Evolutionary conservation across 208 protist species (phyloP).

Genomic region (Wallacemonas sp.): DNA sequence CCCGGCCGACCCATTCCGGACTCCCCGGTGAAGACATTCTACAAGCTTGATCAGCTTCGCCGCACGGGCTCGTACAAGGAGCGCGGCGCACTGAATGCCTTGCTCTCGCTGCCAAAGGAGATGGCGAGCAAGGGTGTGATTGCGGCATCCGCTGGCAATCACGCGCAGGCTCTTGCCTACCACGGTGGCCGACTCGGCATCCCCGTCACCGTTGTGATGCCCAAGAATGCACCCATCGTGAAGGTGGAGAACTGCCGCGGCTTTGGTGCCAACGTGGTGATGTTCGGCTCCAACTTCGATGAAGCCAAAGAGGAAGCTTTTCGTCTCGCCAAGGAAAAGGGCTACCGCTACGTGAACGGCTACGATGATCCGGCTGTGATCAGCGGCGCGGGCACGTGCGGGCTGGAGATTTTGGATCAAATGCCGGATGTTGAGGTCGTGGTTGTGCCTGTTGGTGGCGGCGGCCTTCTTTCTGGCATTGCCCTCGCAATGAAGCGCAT

Average conservation of each 20-base stretch:
- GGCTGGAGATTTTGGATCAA: slow-evolving; percentile 89
- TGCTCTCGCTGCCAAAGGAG: slow-evolving; percentile 66
- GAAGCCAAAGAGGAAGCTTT: slow-evolving; percentile 69
- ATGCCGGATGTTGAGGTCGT: slow-evolving; percentile 77
- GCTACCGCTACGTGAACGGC: slow-evolving; percentile 85
- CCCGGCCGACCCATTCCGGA: slow-evolving; percentile 36
- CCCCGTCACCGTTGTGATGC: slow-evolving; percentile 92
- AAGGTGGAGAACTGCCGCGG: slow-evolving; percentile 79
- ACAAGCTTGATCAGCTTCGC: slow-evolving; percentile 79
- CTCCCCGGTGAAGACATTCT: slow-evolving; percentile 33
- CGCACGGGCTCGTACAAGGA: slow-evolving; percentile 90
- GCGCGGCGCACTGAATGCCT: slow-evolving; percentile 87
- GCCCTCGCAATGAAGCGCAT: slow-evolving; percentile 86
- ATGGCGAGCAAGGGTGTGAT: slow-evolving; percentile 76
- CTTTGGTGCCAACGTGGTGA: slow-evolving; percentile 77
- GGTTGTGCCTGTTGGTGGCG: slow-evolving; percentile 90
- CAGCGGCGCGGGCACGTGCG: slow-evolving; percentile 85
- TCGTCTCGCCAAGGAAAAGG: slow-evolving; percentile 33
- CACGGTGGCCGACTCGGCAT: slow-evolving; percentile 82
- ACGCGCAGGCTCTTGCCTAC: slow-evolving; percentile 89
- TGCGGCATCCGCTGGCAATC: slow-evolving; percentile 85
- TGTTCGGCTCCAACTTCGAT: slow-evolving; percentile 71
- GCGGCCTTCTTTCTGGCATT: slow-evolving; percentile 84
- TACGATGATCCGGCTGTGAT: slow-evolving; percentile 89
- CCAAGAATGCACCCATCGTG: slow-evolving; percentile 72